Evolutionary conservation across 192 early-diverging fungal genomes (phyloP).

Genomic region (Spizellomyces sp.): DNA sequence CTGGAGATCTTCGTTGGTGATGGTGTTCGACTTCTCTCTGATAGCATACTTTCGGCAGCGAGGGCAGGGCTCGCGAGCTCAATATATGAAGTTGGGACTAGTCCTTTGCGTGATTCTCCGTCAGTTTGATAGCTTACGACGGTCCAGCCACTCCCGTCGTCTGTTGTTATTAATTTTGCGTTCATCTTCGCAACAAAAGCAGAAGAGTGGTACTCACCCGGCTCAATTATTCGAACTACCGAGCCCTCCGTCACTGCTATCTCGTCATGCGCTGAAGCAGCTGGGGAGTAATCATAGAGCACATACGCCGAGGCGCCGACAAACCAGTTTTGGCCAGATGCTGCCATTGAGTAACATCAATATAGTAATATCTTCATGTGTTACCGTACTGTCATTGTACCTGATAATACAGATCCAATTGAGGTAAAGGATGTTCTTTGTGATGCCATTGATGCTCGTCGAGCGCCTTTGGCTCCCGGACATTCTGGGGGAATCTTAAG

Average conservation of each 20-base stretch:
- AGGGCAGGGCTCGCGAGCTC: constrained; percentile 8
- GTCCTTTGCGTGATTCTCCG: constrained; percentile 6
- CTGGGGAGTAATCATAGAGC: constrained; percentile 32
- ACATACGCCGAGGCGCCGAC: constrained; percentile 14
- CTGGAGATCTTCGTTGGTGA: background rate
- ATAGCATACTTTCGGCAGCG: constrained; percentile 5
- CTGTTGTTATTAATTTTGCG: constrained; percentile 1
- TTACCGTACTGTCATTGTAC: no score
- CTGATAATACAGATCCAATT: no score
- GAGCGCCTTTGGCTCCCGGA: constrained; percentile 51
- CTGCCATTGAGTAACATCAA: background rate
- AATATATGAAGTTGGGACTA: constrained; percentile 45
- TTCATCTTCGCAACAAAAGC: no score
- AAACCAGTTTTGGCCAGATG: constrained; percentile 11
- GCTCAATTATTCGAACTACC: constrained; percentile 12
- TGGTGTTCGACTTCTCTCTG: background rate
- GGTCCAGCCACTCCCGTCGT: constrained; percentile 48
- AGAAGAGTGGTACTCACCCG: background rate
- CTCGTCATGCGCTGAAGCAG: constrained; percentile 21
- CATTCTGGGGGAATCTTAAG: constrained; percentile 75
- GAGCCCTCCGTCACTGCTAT: constrained; percentile 19
- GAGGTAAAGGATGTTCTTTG: no score
- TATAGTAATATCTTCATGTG: no score
- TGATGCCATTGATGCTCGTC: background rate
- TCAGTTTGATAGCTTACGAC: constrained; percentile 1